Base-by-base conservation (phyloP, 495 filamentous ascomycete genomes). In the Annulohypoxylon bovei region DNA sequence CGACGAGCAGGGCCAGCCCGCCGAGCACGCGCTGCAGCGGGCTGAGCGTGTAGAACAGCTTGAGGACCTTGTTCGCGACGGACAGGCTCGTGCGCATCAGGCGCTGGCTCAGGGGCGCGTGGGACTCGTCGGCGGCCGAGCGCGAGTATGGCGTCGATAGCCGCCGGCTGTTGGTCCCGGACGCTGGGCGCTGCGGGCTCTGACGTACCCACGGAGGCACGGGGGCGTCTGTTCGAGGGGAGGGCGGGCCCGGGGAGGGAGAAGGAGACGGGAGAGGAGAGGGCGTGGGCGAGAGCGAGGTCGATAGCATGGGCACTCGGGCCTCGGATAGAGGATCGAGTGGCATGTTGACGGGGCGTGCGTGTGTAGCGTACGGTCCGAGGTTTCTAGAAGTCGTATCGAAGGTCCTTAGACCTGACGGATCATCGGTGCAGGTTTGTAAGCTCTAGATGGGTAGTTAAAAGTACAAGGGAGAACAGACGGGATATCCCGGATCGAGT, bases 21-120 rank as follows among this genome's bases (percentile, higher is more conserved):
- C 87, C 79, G n/a, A 88, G 82, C 7, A 89, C 79, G 63, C 84
- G 84, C 71, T 97, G 90, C 70, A 85, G 70, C 0, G 84, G 80
- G 9, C 87, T 86, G 73, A 97, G 71, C 39, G 68, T 68, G 39
- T 73, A 66, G 72, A 79, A 79, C 3, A 81, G 67, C 61, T 65
- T 67, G 39, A 75, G 14, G 25, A 70, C 53, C 9, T 77, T 74
- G 12, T 72, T 74, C 18, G 39, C 11, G 27, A 76, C 14, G 14
- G 59, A 47, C 8, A 73, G 12, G 52, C 57, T 37, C 18, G 65
- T 49, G 22, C 68, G 62, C 62, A 75, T 39, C 5, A 77, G 39
- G 47, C 71, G 70, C 4, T 35, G 68, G 68, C 54, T 67, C 47
- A 73, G 25, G 57, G 74, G 52, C 59, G 62, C 32, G 35, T 30